Percentiles rank a stretch among this genome's conserved stretches.
Conservation (phyloP, 2,329 filamentous ascomycete genomes). For the Monosporascus sp. region DNA sequence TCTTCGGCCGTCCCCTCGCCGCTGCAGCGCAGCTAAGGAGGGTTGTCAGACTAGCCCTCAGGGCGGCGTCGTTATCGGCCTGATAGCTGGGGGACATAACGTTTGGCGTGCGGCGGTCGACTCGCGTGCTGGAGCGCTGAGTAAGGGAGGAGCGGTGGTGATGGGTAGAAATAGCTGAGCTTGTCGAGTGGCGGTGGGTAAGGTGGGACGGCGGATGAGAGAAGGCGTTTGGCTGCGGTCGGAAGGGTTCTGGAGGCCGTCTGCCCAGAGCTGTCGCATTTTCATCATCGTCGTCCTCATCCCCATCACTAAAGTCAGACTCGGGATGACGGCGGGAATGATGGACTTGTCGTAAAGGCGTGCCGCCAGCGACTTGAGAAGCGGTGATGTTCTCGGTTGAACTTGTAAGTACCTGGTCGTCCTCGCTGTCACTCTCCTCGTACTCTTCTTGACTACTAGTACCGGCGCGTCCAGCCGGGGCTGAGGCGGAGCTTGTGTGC, state of each 20-base stretch:
- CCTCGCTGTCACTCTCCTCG: constrained; percentile 88
- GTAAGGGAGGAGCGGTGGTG: constrained; percentile 45
- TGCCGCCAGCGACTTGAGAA: constrained; percentile 26
- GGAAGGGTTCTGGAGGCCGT: constrained; percentile 57
- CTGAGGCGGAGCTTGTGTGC: constrained; percentile 26
- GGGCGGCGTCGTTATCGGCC: constrained; percentile 86
- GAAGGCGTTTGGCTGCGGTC: constrained; percentile 88
- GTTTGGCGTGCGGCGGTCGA: constrained; percentile 47
- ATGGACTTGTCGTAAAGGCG: constrained; percentile 29
- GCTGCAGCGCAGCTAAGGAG: constrained; percentile 92
- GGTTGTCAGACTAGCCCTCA: constrained; percentile 90
- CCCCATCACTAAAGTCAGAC: constrained; percentile 43
- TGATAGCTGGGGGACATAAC: constrained; percentile 71
- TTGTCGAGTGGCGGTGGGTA: constrained; percentile 45
- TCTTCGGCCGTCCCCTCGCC: constrained; percentile 74
- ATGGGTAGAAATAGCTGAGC: constrained; percentile 44
- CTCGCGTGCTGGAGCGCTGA: constrained; percentile 42
- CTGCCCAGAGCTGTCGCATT: constrained; percentile 74
- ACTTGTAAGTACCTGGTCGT: constrained; percentile 62
- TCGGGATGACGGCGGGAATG: constrained; percentile 30
- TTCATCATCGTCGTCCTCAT: constrained; percentile 60
- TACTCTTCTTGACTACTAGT: constrained; percentile 90
- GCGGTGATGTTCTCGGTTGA: constrained; percentile 49
- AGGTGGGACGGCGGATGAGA: constrained; percentile 67
- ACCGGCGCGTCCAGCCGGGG: constrained; percentile 36